Percentiles rank a stretch among this genome's conserved stretches.
Conservation (phyloP, 495 filamentous ascomycete species). For the Penicillium malachiteum region DNA sequence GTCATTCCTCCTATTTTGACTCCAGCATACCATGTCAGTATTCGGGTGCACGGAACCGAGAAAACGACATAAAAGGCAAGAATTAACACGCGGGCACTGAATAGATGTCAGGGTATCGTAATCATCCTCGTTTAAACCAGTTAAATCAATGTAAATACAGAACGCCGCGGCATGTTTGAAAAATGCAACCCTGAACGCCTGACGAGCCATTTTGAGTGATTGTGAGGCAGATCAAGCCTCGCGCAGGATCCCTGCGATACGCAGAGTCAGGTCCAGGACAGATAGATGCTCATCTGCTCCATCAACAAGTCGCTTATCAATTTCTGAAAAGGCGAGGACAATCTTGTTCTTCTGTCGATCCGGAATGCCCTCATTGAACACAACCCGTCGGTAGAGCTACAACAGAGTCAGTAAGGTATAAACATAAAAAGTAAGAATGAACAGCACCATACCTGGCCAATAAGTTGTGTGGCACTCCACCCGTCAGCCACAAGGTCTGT, state of each 20-base stretch:
- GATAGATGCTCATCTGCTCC: conserved; percentile 95
- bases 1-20: not conserved
- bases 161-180: conserved; percentile 19
- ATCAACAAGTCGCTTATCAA: conserved; percentile 93
- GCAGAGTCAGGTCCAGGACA: conserved; percentile 78
- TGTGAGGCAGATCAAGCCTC: conserved; percentile 10
- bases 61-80: not conserved
- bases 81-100: not conserved
- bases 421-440: not conserved
- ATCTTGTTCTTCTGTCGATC: conserved; percentile 91
- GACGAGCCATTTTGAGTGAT: not conserved
- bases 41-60: not conserved
- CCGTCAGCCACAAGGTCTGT: conserved; percentile 93
- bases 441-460: conserved; percentile 61
- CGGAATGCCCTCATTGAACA: conserved; percentile 79
- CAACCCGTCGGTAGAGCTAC: conserved; percentile 77
- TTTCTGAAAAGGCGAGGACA: conserved; percentile 82
- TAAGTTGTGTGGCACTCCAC: conserved; percentile 92
- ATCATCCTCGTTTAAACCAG: conserved; percentile 21
- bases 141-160: conserved; percentile 14
- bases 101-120: conserved; percentile 22
- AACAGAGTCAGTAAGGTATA: conserved; percentile 1
- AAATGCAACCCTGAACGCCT: conserved; percentile 17
- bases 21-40: not conserved
- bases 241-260: conserved; percentile 73